phyloP scores from a whole-genome alignment of 2,329 filamentous ascomycete genomes.

The Cladosporium oxysporum region DNA sequence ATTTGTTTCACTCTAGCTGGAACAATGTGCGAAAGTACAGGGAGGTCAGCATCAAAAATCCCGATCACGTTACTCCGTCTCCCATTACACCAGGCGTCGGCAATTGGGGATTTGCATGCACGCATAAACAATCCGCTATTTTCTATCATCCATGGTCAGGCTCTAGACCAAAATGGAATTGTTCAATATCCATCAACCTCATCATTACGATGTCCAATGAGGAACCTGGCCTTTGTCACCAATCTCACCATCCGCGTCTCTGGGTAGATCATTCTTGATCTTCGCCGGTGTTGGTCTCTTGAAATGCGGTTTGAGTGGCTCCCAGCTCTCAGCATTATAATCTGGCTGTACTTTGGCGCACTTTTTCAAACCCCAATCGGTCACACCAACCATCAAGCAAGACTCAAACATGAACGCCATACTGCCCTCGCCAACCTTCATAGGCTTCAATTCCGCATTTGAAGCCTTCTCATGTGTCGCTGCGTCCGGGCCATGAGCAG shows the following conservation, averaged over 20 bases:
- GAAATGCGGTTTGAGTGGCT: slow-evolving; percentile 51
- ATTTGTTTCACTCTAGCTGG: no score
- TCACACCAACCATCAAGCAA: slow-evolving; percentile 69
- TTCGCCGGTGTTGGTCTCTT: slow-evolving; percentile 24
- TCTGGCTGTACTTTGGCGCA: slow-evolving; percentile 70
- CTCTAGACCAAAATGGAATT: not conserved
- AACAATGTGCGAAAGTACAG: not conserved
- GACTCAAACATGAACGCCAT: slow-evolving; percentile 72
- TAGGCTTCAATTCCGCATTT: slow-evolving; percentile 56
- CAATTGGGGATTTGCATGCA: not conserved
- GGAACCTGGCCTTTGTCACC: slow-evolving; percentile 33
- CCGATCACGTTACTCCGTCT: not conserved
- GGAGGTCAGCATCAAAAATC: not conserved
- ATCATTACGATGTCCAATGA: slow-evolving; percentile 27
- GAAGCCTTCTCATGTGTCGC: slow-evolving; percentile 59
- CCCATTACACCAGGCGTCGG: not conserved
- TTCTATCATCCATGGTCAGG: not conserved
- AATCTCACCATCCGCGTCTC: slow-evolving; percentile 25
- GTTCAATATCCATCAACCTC: not conserved
- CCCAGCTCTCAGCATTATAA: slow-evolving; percentile 84
- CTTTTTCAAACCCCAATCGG: slow-evolving; percentile 69
- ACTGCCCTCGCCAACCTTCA: slow-evolving; percentile 61
- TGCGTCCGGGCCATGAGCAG: slow-evolving; percentile 57
- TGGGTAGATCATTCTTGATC: slow-evolving; percentile 26
- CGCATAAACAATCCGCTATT: not conserved